phyloP scores from a whole-genome alignment of 1,284 basidiomycete genomes.

The Ustilago trichophora region DNA sequence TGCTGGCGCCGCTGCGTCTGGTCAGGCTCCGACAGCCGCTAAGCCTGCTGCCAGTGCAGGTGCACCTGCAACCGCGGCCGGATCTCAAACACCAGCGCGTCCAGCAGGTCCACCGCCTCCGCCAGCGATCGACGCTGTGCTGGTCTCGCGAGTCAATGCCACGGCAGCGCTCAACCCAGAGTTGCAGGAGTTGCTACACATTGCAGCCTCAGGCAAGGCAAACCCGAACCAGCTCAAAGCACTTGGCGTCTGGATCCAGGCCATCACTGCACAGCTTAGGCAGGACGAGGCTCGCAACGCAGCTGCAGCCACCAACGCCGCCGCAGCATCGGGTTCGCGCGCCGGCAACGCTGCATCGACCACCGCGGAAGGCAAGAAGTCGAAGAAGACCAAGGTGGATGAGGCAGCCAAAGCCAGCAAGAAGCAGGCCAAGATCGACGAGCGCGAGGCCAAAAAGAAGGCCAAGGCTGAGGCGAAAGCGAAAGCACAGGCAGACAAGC shows the following conservation, averaged over 20 bases:
- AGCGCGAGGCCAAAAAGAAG: constrained; percentile 50
- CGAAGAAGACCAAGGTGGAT: constrained; percentile 46
- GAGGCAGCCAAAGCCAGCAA: constrained; percentile 41
- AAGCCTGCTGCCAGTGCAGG: constrained; percentile 10
- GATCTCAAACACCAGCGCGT: constrained; percentile 8
- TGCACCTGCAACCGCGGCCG: constrained; percentile 2
- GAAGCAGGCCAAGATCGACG: constrained; percentile 51
- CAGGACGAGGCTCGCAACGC: constrained; percentile 47
- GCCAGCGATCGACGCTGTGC: constrained; percentile 49
- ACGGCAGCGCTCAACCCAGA: constrained; percentile 53
- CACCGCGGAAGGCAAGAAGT: constrained; percentile 35
- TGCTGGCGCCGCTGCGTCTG: constrained; percentile 1
- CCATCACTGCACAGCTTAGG: constrained; percentile 49
- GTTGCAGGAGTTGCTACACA: constrained; percentile 53
- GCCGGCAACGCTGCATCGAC: constrained; percentile 13
- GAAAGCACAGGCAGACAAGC: constrained; percentile 38
- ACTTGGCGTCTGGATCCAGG: constrained; percentile 54
- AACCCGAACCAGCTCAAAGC: constrained; percentile 51
- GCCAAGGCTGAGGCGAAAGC: constrained; percentile 50
- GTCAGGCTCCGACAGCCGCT: constrained; percentile 3
- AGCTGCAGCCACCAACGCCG: constrained; percentile 30
- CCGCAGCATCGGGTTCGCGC: constrained; percentile 21
- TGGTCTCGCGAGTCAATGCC: constrained; percentile 53
- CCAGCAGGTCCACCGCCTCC: constrained; percentile 39
- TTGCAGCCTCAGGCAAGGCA: constrained; percentile 53